Evolutionary conservation across 2,329 filamentous ascomycete species (phyloP).

Genomic region (Aphanocladium album): DNA sequence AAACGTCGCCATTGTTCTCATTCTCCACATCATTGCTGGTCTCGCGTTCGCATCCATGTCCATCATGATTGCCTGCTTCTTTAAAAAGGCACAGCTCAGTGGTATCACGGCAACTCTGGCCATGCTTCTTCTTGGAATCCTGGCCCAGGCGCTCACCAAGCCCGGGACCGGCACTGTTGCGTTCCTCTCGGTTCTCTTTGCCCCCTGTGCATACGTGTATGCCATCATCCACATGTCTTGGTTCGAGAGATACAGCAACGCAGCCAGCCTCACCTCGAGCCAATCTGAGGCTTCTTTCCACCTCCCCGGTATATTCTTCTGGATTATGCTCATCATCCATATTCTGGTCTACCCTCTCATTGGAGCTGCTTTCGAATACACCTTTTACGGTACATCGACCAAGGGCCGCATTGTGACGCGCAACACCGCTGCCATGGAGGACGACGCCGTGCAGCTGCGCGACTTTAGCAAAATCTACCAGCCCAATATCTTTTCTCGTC

Average conservation of each 20-base stretch:
- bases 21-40: slow-evolving; percentile 73
- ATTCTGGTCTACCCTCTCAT: slow-evolving; percentile 72
- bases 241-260: slow-evolving; percentile 59
- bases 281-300: slow-evolving; percentile 63
- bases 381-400: slow-evolving; percentile 69
- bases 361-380: slow-evolving; percentile 67
- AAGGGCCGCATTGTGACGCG: slow-evolving; percentile 48
- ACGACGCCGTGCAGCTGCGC: slow-evolving; percentile 62
- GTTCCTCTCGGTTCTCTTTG: slow-evolving; percentile 70
- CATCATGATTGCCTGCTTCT: slow-evolving; percentile 75
- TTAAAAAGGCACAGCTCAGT: slow-evolving; percentile 81
- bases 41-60: slow-evolving; percentile 74
- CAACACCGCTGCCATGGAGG: slow-evolving; percentile 27
- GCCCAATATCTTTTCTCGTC: slow-evolving; percentile 55
- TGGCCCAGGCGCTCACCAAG: slow-evolving; percentile 68
- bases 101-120: slow-evolving; percentile 73
- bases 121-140: slow-evolving; percentile 70
- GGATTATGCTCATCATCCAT: slow-evolving; percentile 72
- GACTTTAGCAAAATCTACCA: slow-evolving; percentile 74
- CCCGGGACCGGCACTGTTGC: slow-evolving; percentile 60
- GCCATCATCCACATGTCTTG: slow-evolving; percentile 72
- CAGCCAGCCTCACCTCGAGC: slow-evolving; percentile 55
- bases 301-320: slow-evolving; percentile 69
- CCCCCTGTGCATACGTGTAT: slow-evolving; percentile 82
- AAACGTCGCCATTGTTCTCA: slow-evolving; percentile 58